A percentile compares a stretch with the other conserved stretches of the same genome.
These are phyloP conservation scores for Mucor velutinosus DNA, from an alignment of 371 early-diverging fungal species.

Conservation along the genomic window DNA sequence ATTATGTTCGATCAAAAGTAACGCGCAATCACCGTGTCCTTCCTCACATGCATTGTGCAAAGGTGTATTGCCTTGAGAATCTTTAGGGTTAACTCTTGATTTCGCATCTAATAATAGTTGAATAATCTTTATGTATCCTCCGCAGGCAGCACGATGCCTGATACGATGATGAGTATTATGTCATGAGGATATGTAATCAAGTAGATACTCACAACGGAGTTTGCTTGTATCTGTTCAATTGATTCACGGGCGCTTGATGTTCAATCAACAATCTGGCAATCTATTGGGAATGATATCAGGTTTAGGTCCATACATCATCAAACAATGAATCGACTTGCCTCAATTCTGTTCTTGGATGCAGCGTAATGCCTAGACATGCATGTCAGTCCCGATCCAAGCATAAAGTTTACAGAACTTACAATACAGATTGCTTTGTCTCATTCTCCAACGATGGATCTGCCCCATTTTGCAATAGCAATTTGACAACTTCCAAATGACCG, in stretches of 20 bases:
- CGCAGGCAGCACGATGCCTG: slow-evolving; percentile 58
- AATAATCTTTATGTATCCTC: slow-evolving; percentile 50
- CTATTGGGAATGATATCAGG: background rate
- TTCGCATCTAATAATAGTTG: slow-evolving; percentile 44
- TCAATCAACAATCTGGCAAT: slow-evolving; percentile 45
- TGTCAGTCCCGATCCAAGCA: background rate
- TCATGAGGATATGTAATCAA: background rate
- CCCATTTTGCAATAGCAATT: slow-evolving; percentile 45
- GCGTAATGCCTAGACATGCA: slow-evolving; percentile 51
- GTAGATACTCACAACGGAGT: slow-evolving; percentile 48
- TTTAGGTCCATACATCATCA: background rate
- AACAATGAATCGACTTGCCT: slow-evolving; percentile 16
- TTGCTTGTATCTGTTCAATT: slow-evolving; percentile 50
- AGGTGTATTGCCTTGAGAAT: slow-evolving; percentile 57
- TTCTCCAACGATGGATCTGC: slow-evolving; percentile 53
- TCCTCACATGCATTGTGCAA: slow-evolving; percentile 67
- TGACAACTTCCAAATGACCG: slow-evolving; percentile 49
- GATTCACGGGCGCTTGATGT: slow-evolving; percentile 48
- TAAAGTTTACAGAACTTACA: slow-evolving; percentile 41
- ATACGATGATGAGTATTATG: background rate
- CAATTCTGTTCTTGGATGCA: slow-evolving; percentile 57
- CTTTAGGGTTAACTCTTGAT: slow-evolving; percentile 53
- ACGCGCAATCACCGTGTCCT: slow-evolving; percentile 59
- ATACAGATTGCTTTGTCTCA: slow-evolving; percentile 55
- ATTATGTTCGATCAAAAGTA: slow-evolving; percentile 47